Evolutionary conservation across 2,329 filamentous ascomycete genomes (phyloP).

Genomic region (Colletotrichum coccodes): DNA sequence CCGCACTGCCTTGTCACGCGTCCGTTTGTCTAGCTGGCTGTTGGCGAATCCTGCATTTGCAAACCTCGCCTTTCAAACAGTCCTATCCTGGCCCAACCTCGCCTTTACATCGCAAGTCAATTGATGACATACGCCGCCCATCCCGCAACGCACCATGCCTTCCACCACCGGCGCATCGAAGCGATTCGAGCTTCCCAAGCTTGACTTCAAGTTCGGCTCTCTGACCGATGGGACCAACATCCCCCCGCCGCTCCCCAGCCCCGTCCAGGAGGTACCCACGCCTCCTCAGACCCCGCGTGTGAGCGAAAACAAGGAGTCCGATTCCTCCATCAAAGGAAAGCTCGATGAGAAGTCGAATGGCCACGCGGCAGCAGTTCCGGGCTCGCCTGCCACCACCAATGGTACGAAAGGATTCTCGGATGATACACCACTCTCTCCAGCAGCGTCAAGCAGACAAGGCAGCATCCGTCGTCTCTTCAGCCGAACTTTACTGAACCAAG

Average conservation of each 20-base stretch:
- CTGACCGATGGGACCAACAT: slow-evolving; percentile 71
- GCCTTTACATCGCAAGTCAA: slow-evolving; percentile 18
- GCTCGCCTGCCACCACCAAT: slow-evolving; percentile 37
- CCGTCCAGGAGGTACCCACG: slow-evolving; percentile 58
- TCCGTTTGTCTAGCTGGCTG: slow-evolving; percentile 25
- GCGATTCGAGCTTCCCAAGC: slow-evolving; percentile 66
- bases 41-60: slow-evolving; percentile 22
- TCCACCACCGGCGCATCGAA: slow-evolving; percentile 31
- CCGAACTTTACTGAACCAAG: slow-evolving; percentile 63
- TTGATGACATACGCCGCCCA: slow-evolving; percentile 22
- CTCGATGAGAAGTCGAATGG: slow-evolving; percentile 35
- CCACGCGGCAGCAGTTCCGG: slow-evolving; percentile 33
- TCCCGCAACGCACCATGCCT: slow-evolving; percentile 16
- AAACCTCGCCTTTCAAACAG: slow-evolving; percentile 21
- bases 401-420: slow-evolving; percentile 62
- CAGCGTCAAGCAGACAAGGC: slow-evolving; percentile 61
- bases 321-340: slow-evolving; percentile 32
- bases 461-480: slow-evolving; percentile 69
- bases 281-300: slow-evolving; percentile 49
- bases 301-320: slow-evolving; percentile 38
- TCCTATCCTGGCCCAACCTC: slow-evolving; percentile 17
- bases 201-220: slow-evolving; percentile 68
- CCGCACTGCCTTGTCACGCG: slow-evolving; percentile 31
- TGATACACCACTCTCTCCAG: slow-evolving; percentile 62
- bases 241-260: slow-evolving; percentile 67